Percentiles rank a stretch among this genome's conserved stretches.
Evolutionary conservation across 768 basidiomycete genomes (phyloP).

Genomic region (Coprinopsis cinerea): DNA sequence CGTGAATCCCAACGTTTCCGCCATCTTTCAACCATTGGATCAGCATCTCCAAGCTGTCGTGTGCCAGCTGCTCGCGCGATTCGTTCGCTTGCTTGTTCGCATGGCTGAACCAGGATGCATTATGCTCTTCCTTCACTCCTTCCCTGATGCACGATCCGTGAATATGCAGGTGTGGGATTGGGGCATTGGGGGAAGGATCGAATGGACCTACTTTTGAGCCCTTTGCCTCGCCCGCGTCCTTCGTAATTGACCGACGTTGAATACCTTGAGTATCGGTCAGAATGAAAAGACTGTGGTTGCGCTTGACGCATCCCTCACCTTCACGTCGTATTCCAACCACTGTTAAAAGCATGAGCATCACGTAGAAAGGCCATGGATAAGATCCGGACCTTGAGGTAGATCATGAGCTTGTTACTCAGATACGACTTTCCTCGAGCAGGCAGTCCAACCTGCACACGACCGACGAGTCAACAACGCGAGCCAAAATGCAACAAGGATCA

Average conservation of each 20-base stretch:
- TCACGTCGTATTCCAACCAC: conserved; percentile 99
- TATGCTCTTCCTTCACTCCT: conserved; percentile 88
- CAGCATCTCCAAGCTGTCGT: conserved; percentile 90
- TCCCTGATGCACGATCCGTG: conserved; percentile 45
- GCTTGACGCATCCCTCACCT: conserved; percentile 38
- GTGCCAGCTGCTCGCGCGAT: conserved; percentile 76
- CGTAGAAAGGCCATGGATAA: not conserved
- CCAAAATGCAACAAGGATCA: not conserved
- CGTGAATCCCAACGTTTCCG: conserved; percentile 97
- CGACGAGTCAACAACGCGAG: not conserved
- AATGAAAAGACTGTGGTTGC: not conserved
- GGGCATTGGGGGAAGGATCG: too few relatives aligned
- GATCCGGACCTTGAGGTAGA: conserved; percentile 77
- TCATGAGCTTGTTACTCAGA: conserved; percentile 94
- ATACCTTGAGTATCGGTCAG: conserved; percentile 57
- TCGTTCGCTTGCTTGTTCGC: conserved; percentile 72
- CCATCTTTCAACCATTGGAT: conserved; percentile 94
- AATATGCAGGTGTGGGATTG: too few relatives aligned
- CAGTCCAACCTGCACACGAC: conserved; percentile 70
- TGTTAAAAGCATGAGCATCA: conserved; percentile 23
- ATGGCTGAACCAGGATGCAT: conserved; percentile 85
- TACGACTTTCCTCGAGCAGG: conserved; percentile 99
- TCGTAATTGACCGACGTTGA: conserved; percentile 95
- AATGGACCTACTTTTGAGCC: conserved; percentile 56
- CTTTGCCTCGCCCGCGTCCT: conserved; percentile 78